These are phyloP conservation scores for Claviceps maximensis DNA, from an alignment of 2,329 filamentous ascomycete species.

Conservation along the genomic window DNA sequence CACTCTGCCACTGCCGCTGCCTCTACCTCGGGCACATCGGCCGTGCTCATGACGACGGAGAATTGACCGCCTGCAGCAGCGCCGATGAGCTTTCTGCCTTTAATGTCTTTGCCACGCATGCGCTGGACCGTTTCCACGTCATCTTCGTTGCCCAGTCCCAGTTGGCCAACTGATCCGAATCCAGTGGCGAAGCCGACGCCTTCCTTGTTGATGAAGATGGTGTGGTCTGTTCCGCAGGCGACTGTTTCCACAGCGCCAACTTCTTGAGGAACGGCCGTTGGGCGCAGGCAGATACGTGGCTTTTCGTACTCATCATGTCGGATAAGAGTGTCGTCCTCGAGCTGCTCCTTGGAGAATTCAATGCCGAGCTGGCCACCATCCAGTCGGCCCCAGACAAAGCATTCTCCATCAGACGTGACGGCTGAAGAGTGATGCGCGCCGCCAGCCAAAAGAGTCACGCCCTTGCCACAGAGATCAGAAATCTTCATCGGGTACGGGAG, in stretches of 20 bases:
- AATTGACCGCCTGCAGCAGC: constrained; percentile 86
- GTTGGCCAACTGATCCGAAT: constrained; percentile 69
- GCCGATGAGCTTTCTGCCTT: constrained; percentile 59
- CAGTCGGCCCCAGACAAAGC: constrained; percentile 47
- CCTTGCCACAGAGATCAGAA: constrained; percentile 45
- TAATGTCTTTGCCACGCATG: constrained; percentile 75
- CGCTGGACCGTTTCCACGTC: constrained; percentile 65
- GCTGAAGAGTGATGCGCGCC: constrained; percentile 63
- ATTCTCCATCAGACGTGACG: constrained; percentile 40
- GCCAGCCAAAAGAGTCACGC: constrained; percentile 57
- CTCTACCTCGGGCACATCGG: constrained; percentile 9
- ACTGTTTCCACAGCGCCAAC: constrained; percentile 41
- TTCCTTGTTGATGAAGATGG: constrained; percentile 54
- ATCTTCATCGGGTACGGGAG: constrained; percentile 61
- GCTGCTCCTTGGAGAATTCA: constrained; percentile 31
- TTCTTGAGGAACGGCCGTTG: constrained; percentile 17
- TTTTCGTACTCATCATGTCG: constrained; percentile 49
- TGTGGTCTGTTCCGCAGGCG: constrained; percentile 59
- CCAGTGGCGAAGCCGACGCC: constrained; percentile 70
- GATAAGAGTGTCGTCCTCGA: constrained; percentile 33
- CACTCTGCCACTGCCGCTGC: background rate
- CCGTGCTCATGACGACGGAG: constrained; percentile 44
- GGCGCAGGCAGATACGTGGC: constrained; percentile 28
- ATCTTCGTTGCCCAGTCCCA: constrained; percentile 63
- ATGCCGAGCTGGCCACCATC: constrained; percentile 43